Base-by-base conservation (phyloP, 2,329 filamentous ascomycete species). In the Camillea tinctor region DNA sequence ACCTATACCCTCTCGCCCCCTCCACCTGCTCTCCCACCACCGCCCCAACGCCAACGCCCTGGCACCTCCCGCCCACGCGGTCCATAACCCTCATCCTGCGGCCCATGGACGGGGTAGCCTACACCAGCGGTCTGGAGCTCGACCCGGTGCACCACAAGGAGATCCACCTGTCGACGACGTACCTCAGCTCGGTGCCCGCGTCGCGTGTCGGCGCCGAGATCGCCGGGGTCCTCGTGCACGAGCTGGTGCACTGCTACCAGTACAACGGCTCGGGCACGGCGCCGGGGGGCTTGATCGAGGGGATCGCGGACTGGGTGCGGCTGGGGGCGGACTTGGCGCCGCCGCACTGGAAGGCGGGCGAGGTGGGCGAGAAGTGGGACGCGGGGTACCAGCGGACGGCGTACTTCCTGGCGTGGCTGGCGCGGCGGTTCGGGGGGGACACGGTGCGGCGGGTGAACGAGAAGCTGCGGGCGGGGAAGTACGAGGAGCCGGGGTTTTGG, bases 211-310 rank as follows among this genome's bases (percentile, higher is more conserved):
- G 72, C 22, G 69, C 81, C 48, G 92, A 98, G 77, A 86, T 97
- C 60, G 78, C 85, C 19, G 95, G 95, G 49, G 93, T 98, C 0
- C 75, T 98, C 20, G 89, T 90, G 1, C 94, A 98, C 73, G 94
- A 98, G 76, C 88, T 97, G 63, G 94, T 98, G 15, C 95, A 98
- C 78, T 97, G 93, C 77, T 96, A 90, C 77, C 94, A 98, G 75
- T 90, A 91, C 76, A 88, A 92, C 68, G 89, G 81, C 1, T 78
- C 68, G 20, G 81, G 80, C 1, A 78, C 78, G 4, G 85, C 86
- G 50, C 90, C 90, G 0, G 88, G 88, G 0, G 95, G 95, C 0
- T 76, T 98, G 52, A 88, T 96, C 58, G 94, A 98, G 75, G 94
- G 94, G 0, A 86, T 98, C 56, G 94, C 94, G 20, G 95, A 98